phyloP scores from a whole-genome alignment of 257 asterid genomes.

The Parsonsia alboflavescens region DNA sequence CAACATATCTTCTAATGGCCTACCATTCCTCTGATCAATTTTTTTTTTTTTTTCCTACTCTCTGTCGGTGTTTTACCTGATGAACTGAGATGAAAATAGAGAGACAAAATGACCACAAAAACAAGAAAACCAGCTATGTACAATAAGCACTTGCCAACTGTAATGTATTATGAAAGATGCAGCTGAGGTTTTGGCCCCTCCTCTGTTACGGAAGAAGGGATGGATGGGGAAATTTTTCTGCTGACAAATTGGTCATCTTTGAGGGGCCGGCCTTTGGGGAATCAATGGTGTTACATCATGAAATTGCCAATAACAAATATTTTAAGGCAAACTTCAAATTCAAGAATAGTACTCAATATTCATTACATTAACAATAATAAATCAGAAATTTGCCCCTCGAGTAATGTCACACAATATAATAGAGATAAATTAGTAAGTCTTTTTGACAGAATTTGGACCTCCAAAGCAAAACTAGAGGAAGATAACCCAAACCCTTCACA shows the following conservation, averaged over 20 bases:
- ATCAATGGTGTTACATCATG: background rate
- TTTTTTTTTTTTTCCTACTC: background rate
- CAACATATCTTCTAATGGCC: constrained; percentile 19
- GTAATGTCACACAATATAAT: background rate
- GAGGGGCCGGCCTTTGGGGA: background rate
- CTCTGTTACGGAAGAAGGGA: background rate
- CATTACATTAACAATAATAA: background rate
- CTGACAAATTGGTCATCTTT: background rate
- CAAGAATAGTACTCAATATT: background rate
- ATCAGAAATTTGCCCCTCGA: background rate
- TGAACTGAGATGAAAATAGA: background rate
- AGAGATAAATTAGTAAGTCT: constrained; percentile 25
- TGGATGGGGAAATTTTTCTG: background rate
- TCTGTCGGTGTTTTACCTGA: constrained; percentile 6
- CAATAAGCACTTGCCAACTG: background rate
- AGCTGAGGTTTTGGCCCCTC: background rate
- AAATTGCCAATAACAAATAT: background rate
- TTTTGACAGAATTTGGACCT: constrained; percentile 36
- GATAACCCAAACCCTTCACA: constrained; percentile 34
- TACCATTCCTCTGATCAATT: background rate
- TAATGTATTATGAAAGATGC: background rate
- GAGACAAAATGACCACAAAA: background rate
- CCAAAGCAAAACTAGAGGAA: constrained; percentile 54
- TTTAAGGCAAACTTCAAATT: background rate
- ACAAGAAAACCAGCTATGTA: background rate